phyloP scores from a whole-genome alignment of 768 basidiomycete species.

The Boletus huronensis region DNA sequence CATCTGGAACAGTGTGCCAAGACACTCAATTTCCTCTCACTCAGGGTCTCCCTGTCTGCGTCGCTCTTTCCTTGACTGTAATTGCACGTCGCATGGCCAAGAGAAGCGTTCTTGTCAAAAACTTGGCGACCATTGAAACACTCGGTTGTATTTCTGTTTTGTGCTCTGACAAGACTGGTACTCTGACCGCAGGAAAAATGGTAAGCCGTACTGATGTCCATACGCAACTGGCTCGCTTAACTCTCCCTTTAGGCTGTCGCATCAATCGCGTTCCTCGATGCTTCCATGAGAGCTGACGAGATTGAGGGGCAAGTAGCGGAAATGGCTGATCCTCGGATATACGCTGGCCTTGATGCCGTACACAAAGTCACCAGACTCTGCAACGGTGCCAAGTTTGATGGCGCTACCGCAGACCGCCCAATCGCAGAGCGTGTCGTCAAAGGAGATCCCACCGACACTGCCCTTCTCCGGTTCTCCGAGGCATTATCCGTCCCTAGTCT shows the following conservation, averaged over 20 bases:
- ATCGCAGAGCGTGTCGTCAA: conserved; percentile 36
- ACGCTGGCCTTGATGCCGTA: conserved; percentile 27
- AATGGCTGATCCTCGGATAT: conserved; percentile 7
- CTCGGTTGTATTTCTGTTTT: conserved; percentile 50
- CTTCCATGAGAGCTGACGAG: conserved; percentile 18
- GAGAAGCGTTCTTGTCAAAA: conserved; percentile 47
- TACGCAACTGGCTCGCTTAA: not conserved
- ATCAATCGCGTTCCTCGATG: conserved; percentile 37
- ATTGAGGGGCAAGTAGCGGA: conserved; percentile 14
- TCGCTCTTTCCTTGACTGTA: conserved; percentile 51
- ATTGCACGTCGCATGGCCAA: conserved; percentile 47
- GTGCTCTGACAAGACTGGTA: conserved; percentile 57
- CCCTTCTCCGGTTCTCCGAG: conserved; percentile 49
- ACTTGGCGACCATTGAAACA: conserved; percentile 51
- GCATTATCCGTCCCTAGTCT: conserved; percentile 23
- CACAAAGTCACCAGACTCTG: conserved; percentile 50
- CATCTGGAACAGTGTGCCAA: not conserved
- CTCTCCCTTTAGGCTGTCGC: conserved; percentile 34
- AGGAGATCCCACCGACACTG: conserved; percentile 53
- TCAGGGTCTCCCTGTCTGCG: conserved; percentile 40
- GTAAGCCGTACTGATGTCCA: conserved; percentile 12
- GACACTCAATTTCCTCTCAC: not conserved
- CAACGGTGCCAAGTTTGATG: conserved; percentile 53
- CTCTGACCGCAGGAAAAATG: conserved; percentile 50
- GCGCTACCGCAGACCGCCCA: conserved; percentile 21